These are phyloP conservation scores for Aschersonia sp. DNA, from an alignment of 2,329 filamentous ascomycete genomes.

Conservation along the genomic window DNA sequence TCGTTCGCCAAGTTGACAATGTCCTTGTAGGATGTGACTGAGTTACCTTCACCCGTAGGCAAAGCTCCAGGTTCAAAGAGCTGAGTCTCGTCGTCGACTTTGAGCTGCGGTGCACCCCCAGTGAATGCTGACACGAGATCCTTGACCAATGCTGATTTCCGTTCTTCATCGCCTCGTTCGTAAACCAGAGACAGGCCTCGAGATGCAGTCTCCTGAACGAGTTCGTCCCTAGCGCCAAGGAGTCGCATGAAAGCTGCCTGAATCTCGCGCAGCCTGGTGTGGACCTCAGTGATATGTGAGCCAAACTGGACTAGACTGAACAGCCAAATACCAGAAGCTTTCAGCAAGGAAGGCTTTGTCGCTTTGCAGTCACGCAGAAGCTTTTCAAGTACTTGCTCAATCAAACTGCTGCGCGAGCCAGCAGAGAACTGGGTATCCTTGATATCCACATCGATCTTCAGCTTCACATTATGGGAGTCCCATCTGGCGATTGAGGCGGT, in stretches of 20 bases:
- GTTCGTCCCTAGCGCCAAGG: conserved; percentile 75
- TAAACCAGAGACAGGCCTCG: conserved; percentile 86
- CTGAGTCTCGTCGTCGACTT: conserved; percentile 81
- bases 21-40: conserved; percentile 92
- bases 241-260: conserved; percentile 82
- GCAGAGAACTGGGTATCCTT: conserved; percentile 18
- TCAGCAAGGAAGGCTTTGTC: conserved; percentile 78
- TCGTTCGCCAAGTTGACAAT: conserved; percentile 93
- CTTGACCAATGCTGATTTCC: conserved; percentile 71
- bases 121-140: conserved; percentile 86
- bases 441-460: conserved; percentile 61
- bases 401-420: conserved; percentile 23
- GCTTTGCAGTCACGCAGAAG: conserved; percentile 64
- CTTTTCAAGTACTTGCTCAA: conserved; percentile 50
- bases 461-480: conserved; percentile 64
- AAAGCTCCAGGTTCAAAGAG: conserved; percentile 84
- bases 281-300: conserved; percentile 61
- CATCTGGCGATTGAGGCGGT: conserved; percentile 66
- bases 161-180: conserved; percentile 68
- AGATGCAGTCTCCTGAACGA: conserved; percentile 91
- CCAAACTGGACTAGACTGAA: conserved; percentile 85
- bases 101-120: conserved; percentile 57
- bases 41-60: conserved; percentile 77
- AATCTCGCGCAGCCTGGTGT: conserved; percentile 58
- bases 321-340: conserved; percentile 90